Evolutionary conservation across 2,329 filamentous ascomycete genomes (phyloP).

Genomic region (Lasiodiplodia hormozganensis): DNA sequence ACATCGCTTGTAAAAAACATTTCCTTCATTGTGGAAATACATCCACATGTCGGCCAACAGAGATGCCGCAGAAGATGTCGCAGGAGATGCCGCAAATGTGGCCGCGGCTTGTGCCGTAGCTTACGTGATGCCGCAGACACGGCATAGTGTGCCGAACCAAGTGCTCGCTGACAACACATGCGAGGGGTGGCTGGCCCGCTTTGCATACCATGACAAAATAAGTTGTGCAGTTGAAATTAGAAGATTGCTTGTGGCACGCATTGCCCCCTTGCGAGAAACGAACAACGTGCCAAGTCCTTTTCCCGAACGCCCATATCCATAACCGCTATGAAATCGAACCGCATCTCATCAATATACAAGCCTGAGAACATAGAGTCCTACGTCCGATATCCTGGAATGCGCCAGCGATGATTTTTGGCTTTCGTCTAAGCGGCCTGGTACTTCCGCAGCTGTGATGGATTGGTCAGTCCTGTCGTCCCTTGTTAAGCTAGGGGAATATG

Average conservation of each 20-base stretch:
- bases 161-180: background rate
- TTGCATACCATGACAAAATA: background rate
- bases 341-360: background rate
- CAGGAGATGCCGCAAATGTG: background rate
- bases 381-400: conserved; percentile 9
- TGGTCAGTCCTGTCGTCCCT: conserved; percentile 30
- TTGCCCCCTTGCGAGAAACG: background rate
- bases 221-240: background rate
- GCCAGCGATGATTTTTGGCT: background rate
- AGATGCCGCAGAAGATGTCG: background rate
- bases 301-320: conserved; percentile 11
- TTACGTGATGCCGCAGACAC: background rate
- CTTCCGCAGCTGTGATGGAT: conserved; percentile 36
- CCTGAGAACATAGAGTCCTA: background rate
- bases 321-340: background rate
- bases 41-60: background rate
- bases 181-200: background rate
- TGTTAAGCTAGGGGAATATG: background rate
- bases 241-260: background rate
- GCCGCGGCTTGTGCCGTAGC: background rate
- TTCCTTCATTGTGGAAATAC: background rate
- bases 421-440: conserved; percentile 35
- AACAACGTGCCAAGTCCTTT: conserved; percentile 1
- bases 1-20: background rate
- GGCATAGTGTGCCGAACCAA: background rate